These are phyloP conservation scores for Hippophae gyantsensis DNA, from an alignment of 306 rosid species.

Conservation along the genomic window DNA sequence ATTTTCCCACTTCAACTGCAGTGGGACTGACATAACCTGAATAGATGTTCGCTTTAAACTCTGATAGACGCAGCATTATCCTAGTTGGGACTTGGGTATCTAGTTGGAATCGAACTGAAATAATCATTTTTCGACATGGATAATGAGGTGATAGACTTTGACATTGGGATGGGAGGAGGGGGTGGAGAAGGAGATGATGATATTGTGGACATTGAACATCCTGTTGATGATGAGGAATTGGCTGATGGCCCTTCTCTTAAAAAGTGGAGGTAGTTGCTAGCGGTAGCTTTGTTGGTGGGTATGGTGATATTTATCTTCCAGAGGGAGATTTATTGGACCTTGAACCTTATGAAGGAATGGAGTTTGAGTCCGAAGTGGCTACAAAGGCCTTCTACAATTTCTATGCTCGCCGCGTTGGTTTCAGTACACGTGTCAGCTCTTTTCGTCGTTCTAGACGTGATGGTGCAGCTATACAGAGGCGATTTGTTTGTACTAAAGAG, in stretches of 20 bases:
- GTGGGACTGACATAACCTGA: not conserved
- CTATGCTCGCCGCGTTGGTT: slow-evolving; percentile 95
- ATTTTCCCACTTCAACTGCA: slow-evolving; percentile 10
- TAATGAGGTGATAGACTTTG: slow-evolving; percentile 75
- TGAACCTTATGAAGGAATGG: slow-evolving; percentile 91
- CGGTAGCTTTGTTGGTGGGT: slow-evolving; percentile 25
- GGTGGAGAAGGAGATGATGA: slow-evolving; percentile 57
- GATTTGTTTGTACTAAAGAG: slow-evolving; percentile 93
- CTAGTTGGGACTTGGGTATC: slow-evolving; percentile 8
- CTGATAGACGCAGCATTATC: slow-evolving; percentile 6
- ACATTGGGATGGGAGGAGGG: slow-evolving; percentile 74
- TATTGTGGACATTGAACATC: slow-evolving; percentile 47
- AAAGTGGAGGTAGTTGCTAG: slow-evolving; percentile 22
- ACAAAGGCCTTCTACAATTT: slow-evolving; percentile 96
- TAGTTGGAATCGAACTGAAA: slow-evolving; percentile 6
- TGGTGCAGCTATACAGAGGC: slow-evolving; percentile 94
- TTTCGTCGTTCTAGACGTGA: slow-evolving; percentile 94
- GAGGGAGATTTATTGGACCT: slow-evolving; percentile 90
- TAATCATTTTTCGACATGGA: slow-evolving; percentile 38
- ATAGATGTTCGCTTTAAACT: not conserved
- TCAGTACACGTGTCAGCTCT: slow-evolving; percentile 95
- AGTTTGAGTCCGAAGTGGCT: slow-evolving; percentile 96
- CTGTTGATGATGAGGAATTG: slow-evolving; percentile 69
- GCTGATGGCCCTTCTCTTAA: slow-evolving; percentile 40
- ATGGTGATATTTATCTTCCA: slow-evolving; percentile 50